Percentiles rank a stretch among this genome's conserved stretches.
Conservation (phyloP, 2,329 filamentous ascomycete genomes). For the Trichophyton benhamiae region DNA sequence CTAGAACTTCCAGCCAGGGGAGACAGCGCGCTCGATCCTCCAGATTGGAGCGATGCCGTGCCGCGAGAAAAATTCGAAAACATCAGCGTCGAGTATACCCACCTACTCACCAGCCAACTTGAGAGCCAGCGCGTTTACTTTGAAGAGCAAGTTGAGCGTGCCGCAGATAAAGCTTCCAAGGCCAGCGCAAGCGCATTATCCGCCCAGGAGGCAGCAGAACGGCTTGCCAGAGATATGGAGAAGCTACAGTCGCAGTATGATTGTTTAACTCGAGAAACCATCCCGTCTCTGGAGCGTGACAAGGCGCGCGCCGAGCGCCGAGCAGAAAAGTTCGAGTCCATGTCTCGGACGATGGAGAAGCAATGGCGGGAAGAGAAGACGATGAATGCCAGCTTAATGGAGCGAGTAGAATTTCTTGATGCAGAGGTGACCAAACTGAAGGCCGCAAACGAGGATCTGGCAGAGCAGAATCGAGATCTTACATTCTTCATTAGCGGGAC, state of each 20-base stretch:
- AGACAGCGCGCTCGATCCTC: conserved; percentile 31
- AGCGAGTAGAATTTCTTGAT: conserved; percentile 57
- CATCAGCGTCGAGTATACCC: conserved; percentile 88
- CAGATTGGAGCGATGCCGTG: conserved; percentile 35
- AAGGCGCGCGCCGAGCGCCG: conserved; percentile 55
- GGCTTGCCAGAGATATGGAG: conserved; percentile 43
- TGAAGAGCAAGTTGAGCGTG: conserved; percentile 79
- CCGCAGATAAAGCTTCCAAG: conserved; percentile 74
- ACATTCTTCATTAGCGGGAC: conserved; percentile 76
- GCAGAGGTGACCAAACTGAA: conserved; percentile 47
- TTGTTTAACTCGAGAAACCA: conserved; percentile 41
- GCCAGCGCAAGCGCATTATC: conserved; percentile 45
- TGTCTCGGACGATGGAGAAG: conserved; percentile 63
- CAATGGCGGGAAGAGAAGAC: conserved; percentile 77
- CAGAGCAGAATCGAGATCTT: conserved; percentile 77
- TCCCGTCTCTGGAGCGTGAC: conserved; percentile 61
- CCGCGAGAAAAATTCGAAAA: conserved; percentile 54
- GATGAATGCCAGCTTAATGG: conserved; percentile 67
- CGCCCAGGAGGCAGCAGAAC: conserved; percentile 52
- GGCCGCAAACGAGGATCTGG: conserved; percentile 55
- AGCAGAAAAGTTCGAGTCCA: conserved; percentile 57
- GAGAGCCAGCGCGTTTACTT: conserved; percentile 90
- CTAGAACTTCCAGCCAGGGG: conserved; percentile 66
- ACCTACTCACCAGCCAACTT: conserved; percentile 81
- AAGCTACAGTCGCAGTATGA: conserved; percentile 46